Base-by-base conservation (phyloP, 164 flowering plant genomes). In the Santalum album region DNA sequence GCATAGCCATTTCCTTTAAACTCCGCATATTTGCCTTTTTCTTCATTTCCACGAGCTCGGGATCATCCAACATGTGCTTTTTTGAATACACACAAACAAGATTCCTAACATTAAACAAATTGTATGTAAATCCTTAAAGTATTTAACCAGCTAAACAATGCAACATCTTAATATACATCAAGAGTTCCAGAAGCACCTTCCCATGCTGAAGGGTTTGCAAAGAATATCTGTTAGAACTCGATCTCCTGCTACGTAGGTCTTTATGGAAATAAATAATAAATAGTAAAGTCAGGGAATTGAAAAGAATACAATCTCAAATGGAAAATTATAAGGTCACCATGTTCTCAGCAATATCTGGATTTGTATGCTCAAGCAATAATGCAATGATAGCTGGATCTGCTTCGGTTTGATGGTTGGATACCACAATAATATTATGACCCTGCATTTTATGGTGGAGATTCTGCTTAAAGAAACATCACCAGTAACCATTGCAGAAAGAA, bases 201-300 rank as follows among this genome's bases (percentile, higher is more conserved):
- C 98, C 83, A 89, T 92, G 74, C 99, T 89, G 59, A 92, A 92
- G 34, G 99, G 99, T 77, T 85, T 92, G 85, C 96, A 83, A 27
- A 92, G 85, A 69, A 94, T 84, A 72, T 92, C 99, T 55, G 96
- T 77, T 19, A 92, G 27, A 54, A 92, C 98, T 69, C 98, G 79
- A 65, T 92, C 96, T 36, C 99, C 99, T 20, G 99, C 99, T n/a
- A 92, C 71, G 65, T 72, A 89, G 52, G 75, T 83, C 99, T 92
- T 86, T 68, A 55, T 45, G 7, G 69, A 20, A 43, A 49, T 43
- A 45, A 17, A 70, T 18, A 43, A 49, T 43, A 45, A 17, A 19
- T 12, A 53, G 26, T 59, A 40, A 58, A 60, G 53, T 60, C 60
- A 55, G 19, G 32, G 26, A 50, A 65, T 34, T 52, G 21, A 49